A percentile compares a stretch with the other conserved stretches of the same genome.
phyloP scores from a whole-genome alignment of 2,329 filamentous ascomycete species.

The Venturiaceae sp. region DNA sequence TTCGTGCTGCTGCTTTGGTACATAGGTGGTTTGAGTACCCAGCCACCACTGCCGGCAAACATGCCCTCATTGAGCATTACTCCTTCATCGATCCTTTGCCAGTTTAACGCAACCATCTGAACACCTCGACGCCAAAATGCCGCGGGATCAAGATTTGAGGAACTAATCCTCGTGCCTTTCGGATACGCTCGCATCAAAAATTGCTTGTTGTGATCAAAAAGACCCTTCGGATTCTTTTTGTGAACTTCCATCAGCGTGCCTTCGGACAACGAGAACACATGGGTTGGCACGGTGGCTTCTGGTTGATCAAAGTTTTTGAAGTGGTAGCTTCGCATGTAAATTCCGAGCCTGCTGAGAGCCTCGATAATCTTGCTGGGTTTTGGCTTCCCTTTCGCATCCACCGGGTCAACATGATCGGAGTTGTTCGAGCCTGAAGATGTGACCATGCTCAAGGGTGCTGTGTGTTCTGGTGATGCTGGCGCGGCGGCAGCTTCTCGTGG shows the following conservation, averaged over 20 bases:
- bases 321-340: conserved; percentile 81
- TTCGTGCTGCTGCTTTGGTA: conserved; percentile 41
- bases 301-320: conserved; percentile 64
- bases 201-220: conserved; percentile 74
- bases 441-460: conserved; percentile 12
- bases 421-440: conserved; percentile 22
- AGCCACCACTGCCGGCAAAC: conserved; percentile 74
- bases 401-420: conserved; percentile 25
- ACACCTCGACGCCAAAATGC: conserved; percentile 83
- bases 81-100: conserved; percentile 82
- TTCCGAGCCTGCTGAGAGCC: conserved; percentile 61
- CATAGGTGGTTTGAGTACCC: conserved; percentile 73
- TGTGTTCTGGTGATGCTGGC: background rate
- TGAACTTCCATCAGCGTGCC: conserved; percentile 57
- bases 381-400: conserved; percentile 21
- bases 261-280: conserved; percentile 57
- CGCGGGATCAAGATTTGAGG: conserved; percentile 77
- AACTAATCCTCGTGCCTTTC: conserved; percentile 68
- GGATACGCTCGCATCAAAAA: conserved; percentile 86
- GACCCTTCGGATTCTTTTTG: conserved; percentile 39
- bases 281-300: conserved; percentile 44
- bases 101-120: conserved; percentile 87
- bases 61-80: conserved; percentile 96
- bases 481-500: conserved; percentile 14
- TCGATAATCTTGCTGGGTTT: conserved; percentile 55